phyloP scores from a whole-genome alignment of 345 rosid genomes.

The Schrenkiella parvula region DNA sequence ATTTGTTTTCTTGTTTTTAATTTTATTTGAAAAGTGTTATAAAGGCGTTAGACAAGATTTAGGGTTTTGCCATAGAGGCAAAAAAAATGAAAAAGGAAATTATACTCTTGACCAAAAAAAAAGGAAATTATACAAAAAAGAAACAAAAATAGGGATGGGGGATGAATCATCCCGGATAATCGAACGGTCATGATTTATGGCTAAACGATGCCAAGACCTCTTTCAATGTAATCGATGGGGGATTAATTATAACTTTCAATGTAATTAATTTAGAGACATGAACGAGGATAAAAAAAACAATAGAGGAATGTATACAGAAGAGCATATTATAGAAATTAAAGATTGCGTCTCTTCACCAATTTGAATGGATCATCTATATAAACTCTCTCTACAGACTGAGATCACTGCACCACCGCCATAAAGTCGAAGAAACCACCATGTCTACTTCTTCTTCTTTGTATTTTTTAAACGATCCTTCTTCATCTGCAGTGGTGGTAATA shows the following conservation, averaged over 20 bases:
- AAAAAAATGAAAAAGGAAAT: neutral
- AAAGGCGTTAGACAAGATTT: neutral
- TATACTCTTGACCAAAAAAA: neutral
- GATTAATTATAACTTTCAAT: neutral
- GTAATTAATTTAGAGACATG: constrained; percentile 10
- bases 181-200: neutral
- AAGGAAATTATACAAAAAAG: neutral
- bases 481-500: neutral
- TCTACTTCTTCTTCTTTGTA: neutral
- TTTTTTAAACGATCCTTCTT: neutral
- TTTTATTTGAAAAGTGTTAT: too few species aligned
- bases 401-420: neutral
- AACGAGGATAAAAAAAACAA: neutral
- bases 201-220: neutral
- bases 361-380: neutral
- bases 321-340: neutral
- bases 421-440: neutral
- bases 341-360: constrained; percentile 2
- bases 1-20: too few species aligned
- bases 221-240: too few species aligned
- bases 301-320: neutral
- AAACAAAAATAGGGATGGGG: neutral
- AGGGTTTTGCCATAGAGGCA: neutral
- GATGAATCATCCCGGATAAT: neutral
- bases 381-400: neutral